Conservation (phyloP, 108 stramenopile species). For the Skeletonema costatum region DNA sequence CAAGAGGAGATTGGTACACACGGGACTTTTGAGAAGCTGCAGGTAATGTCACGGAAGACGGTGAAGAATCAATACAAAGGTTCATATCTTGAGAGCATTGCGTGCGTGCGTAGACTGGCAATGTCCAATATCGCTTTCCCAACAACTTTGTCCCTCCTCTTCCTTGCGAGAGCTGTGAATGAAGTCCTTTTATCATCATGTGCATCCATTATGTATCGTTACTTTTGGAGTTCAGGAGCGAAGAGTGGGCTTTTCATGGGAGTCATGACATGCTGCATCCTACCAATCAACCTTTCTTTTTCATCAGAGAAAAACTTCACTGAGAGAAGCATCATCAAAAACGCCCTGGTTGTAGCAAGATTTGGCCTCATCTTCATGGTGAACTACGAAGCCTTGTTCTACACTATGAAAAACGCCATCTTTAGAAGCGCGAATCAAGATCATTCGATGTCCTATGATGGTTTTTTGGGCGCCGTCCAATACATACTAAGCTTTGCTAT, state of each 20-base stretch:
- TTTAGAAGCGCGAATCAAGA: slow-evolving; percentile 7
- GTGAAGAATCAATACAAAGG: slow-evolving; percentile 21
- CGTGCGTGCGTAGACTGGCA: slow-evolving; percentile 27
- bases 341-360: slow-evolving; percentile 20
- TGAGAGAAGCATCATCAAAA: slow-evolving; percentile 14
- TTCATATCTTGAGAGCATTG: slow-evolving; percentile 31
- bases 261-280: slow-evolving; percentile 17
- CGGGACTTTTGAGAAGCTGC: slow-evolving; percentile 39
- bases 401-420: slow-evolving; percentile 10
- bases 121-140: slow-evolving; percentile 47
- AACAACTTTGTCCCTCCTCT: slow-evolving; percentile 19
- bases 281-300: slow-evolving; percentile 35
- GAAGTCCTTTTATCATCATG: slow-evolving; percentile 42
- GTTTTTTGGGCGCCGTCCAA: slow-evolving; percentile 21
- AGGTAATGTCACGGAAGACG: slow-evolving; percentile 36
- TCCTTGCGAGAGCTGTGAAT: slow-evolving; percentile 8
- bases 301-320: slow-evolving; percentile 15
- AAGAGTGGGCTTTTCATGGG: slow-evolving; percentile 35
- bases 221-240: slow-evolving; percentile 40
- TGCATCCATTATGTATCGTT: slow-evolving; percentile 29
- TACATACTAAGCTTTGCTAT: slow-evolving; percentile 25
- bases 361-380: slow-evolving; percentile 36
- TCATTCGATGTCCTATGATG: slow-evolving; percentile 26
- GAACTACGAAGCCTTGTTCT: slow-evolving; percentile 45
- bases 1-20: slow-evolving; percentile 3